A percentile compares a stretch with the other conserved stretches of the same genome.
These are phyloP conservation scores for Leucosporidium creatinivorum DNA, from an alignment of 768 basidiomycete genomes.

Conservation along the genomic window DNA sequence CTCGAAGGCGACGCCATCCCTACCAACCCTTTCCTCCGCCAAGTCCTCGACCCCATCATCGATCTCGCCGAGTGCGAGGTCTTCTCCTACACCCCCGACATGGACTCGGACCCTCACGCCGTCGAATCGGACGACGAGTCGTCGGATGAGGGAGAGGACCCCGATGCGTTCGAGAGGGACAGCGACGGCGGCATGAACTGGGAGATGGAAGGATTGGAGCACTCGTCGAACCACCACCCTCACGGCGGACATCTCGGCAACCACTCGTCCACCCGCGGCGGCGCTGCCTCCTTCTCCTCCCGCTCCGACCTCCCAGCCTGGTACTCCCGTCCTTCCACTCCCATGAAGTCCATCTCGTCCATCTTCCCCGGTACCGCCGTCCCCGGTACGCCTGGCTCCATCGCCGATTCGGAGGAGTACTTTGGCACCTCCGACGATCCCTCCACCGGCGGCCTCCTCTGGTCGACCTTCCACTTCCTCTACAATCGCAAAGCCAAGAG, in stretches of 20 bases:
- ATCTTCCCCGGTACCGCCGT: constrained; percentile 12
- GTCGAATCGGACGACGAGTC: constrained; percentile 42
- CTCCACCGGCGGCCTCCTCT: constrained; percentile 63
- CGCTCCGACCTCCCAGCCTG: background rate
- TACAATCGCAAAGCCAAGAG: constrained; percentile 86
- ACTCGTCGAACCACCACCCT: constrained; percentile 42
- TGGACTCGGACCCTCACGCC: constrained; percentile 89
- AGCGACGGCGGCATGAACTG: constrained; percentile 69
- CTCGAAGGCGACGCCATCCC: constrained; percentile 52
- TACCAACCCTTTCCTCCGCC: constrained; percentile 80
- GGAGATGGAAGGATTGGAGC: constrained; percentile 68
- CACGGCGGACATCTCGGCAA: constrained; percentile 3
- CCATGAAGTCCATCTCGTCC: constrained; percentile 29
- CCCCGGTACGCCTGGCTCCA: constrained; percentile 3
- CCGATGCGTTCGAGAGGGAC: constrained; percentile 45
- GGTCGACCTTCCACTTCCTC: constrained; percentile 96
- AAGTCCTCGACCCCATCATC: constrained; percentile 80
- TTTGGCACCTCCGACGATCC: constrained; percentile 7
- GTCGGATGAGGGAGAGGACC: constrained; percentile 51
- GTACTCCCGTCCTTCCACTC: constrained; percentile 5
- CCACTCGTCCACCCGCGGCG: too few relatives aligned
- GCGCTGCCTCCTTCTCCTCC: background rate
- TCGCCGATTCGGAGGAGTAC: constrained; percentile 13
- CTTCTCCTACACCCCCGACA: constrained; percentile 86
- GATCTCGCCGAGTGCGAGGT: constrained; percentile 88